Evolutionary conservation across 768 basidiomycete species (phyloP), one percentile per base, ranked within the genome.

Genomic region (Pleurotus pulmonarius): DNA sequence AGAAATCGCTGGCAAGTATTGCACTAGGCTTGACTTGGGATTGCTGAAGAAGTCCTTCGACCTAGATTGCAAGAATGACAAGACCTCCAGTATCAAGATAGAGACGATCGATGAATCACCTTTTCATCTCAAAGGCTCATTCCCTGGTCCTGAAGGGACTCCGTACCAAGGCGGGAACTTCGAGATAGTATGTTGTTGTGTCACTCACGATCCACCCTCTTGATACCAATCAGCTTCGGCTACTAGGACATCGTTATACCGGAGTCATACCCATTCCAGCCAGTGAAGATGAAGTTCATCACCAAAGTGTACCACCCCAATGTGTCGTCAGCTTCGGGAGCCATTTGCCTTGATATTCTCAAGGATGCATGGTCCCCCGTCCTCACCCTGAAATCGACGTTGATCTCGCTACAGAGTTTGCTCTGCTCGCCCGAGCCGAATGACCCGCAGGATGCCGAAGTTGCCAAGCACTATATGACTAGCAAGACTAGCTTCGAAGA

Each of bases 241-340:
- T 61, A 64, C 20, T 44, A 93, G 92, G 94, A 98, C 67, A 98
- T 98, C 61, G 79, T 88, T 16, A 92, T 98, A 63, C 94, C 94
- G 6, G 92, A 94, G 44, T 84, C 91, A 48, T 93, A 93, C 67
- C 92, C 90, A 15, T 92, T 94, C 70, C 90, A 94, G 67, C 94
- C 96, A 0, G 88, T 95, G 54, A 97, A 98, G 80, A 97, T 98
- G 93, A 95, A 94, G 69, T 98, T 98, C 73, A 86, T 96, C 59
- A 98, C 95, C 38, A 94, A 94, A 70, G 89, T 96, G 25, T 97
- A 94, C 68, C 94, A 98, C 69, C 95, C 95, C 3, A 98, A 98
- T 66, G 80, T 98, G 40, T 96, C 94, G 16, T 95, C 92, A 20
- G 90, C 88, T 34, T 93, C 91, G 2, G 95, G 95, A 48, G 94